Base-by-base conservation (phyloP, 1,139 yeast species). In the Diutina scorzettiae region DNA sequence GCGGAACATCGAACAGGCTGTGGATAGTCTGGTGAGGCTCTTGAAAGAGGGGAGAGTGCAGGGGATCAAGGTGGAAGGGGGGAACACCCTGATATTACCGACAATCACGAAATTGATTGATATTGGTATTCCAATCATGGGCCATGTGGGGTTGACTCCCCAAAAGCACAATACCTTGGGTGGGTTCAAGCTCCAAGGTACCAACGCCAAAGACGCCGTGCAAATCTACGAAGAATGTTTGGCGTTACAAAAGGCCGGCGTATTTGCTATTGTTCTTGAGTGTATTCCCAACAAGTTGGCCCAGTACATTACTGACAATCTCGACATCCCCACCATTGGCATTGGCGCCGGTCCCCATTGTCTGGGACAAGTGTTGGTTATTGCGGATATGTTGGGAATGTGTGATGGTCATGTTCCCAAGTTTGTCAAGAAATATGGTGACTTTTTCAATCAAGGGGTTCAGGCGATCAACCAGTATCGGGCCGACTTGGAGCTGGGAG, bases 71-170 rank as follows among this genome's bases (percentile, higher is more conserved):
- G 53, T 91, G n/a, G 98, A 91, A 61, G 95, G 96, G 7, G 93
- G 94, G 0, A 16, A 14, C 9, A 55, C 52, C 29, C 78, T 76
- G 47, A 70, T 77, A 4, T 52, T 60, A 4, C 57, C 61, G 3
- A 59, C 64, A 1, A 71, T 85, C 24, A 51, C 59, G 42, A 67
- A 66, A 45, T 60, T 85, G 23, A 69, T 78, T 0, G 58, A 66
- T 8, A 67, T 81, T 31, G 97, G 97, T 1, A 80, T 91, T 18
- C 95, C 96, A 0, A 89, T 89, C 1, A 73, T 87, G 66, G 97
- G 94, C 2, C 98, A 91, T 58, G 76, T 85, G 28, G 98, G 98
- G 0, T 66, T 91, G 34, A 85, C 95, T 6, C 98, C 98, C 1
- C 98, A 91, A 57, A 71, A 85, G 41, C 80, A 79, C 48, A 77